Base-by-base conservation (phyloP, 805 yeast species). In the Kuraishia ogatae region DNA sequence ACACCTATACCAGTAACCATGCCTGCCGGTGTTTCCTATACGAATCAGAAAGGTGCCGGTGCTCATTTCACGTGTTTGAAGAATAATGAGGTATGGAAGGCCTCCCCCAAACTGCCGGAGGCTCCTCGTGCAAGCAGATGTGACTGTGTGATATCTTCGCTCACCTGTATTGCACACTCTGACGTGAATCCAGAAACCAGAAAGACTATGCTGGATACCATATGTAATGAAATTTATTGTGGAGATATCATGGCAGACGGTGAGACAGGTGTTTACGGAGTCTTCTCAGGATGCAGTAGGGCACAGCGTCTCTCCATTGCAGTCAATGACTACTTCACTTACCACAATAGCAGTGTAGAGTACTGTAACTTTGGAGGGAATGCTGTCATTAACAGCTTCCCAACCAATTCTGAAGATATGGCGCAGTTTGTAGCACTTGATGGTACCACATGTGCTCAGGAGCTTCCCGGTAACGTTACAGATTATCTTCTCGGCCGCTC, bases 81-180 rank as follows among this genome's bases (percentile, higher is more conserved):
- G 50, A 48, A 19, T 11, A 50, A 50, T 24, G 56, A 58, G 5
- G 8, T 50, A 1, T 65, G 71, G 69, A 54, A 58, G 13, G 67
- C 61, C 1, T 60, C 69, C 20, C 50, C 46, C 2, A 50, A 48
- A 1, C 58, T 77, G 35, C 82, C 82, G 0, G 68, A 63, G 5
- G 68, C 72, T 1, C 82, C 83, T 1, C 71, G 74, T 55, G 58
- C 66, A 10, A 72, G 70, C 17, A 65, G 71, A 53, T 78, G 82
- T 62, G 78, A 73, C 57, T 77, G 81, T 58, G 63, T 76, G 29
- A 68, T 73, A 65, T 60, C 74, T 8, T 68, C 74, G 4, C 60
- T 75, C 4, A 60, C 71, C 1, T 78, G 81, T 60, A 65, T 73
- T 48, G 61, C 68, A 28, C 60, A 64, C 50, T 62, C 60, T 39